Base-by-base conservation (phyloP, 2,329 filamentous ascomycete species). In the Cladosporium sp. region DNA sequence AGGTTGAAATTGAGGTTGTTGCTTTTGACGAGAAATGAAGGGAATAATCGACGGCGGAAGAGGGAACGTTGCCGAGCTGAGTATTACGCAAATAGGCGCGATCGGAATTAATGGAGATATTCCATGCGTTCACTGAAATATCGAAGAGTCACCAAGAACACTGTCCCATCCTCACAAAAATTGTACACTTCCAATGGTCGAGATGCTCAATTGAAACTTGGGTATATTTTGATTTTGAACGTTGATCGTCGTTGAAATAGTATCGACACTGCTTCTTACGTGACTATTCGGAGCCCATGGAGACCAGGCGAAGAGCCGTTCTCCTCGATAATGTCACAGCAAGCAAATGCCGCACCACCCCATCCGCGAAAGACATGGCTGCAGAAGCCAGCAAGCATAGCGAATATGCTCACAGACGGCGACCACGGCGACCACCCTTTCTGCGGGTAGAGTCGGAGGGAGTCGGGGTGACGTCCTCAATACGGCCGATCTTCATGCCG, bases 391-490 rank as follows among this genome's bases (percentile, higher is more conserved):
- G 42, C 50, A 43, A 44, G 42, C 50, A 40, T 49, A 44, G 34
- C 37, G 52, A 45, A 54, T 18, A 35, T 13, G 52, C 61, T 59
- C 53, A 58, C 56, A 98, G 88, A 95, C 93, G 92, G 81, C 93
- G 93, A 97, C 93, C 93, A 88, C 93, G 92, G 80, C 93, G 91
- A 96, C 93, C 93, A 82, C 93, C 93, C 90, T 98, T 98, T 82
- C 92, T 91, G 80, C 93, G 89, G 72, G 93, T 98, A 76, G 89
- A 95, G 80, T 98, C 93, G 77, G 93, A 98, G 69, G 95, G 93
- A 59, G 93, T 98, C 70, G 93, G 93, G 69, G 95, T 98, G 63
- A 98, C 93, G 76, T 98, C 93, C 87, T 98, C 93, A 71, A 98
- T 98, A 74, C 93, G 88, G 74, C 93, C 93, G 70, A 98, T 98